Base-by-base conservation (phyloP, 176 grass and related monocot species). In the Rhynchospora breviuscula region DNA sequence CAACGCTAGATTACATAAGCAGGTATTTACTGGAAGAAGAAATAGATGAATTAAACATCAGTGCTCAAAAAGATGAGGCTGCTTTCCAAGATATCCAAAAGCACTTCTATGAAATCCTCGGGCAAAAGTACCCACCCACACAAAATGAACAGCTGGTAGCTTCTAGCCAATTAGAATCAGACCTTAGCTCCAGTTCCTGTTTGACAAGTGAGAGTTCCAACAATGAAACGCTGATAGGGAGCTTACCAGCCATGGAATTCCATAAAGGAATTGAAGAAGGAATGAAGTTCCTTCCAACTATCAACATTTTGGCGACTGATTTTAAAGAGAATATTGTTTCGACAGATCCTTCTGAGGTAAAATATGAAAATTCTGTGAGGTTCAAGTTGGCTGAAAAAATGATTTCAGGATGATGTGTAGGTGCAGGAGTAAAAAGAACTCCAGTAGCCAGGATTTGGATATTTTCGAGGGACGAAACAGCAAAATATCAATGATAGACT, bases 21-120 rank as follows among this genome's bases (percentile, higher is more conserved):
- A 49, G 80, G 53, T 74, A 85, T 48, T 84, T 94, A 18, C 80
- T 92, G 88, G 71, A 94, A 57, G 91, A 91, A 63, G 93, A 94
- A 45, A 90, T 21, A 17, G 71, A 94, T 80, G 90, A 87, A 72
- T 48, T 49, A 10, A 90, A 53, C 64, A 54, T 90, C 18, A 85
- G 49, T 21, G 53, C 46, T 23, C 7, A 79, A 53, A 58, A 94
- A 67, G 83, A 80, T 35, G 83, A 86, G 8, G 67, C 62, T 69
- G 85, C 82, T 29, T 80, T 94, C 81, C 84, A 46, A 66, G 84
- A 86, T 59, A 84, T 90, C 7, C 89, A 87, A 78, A 89, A 94
- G 29, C 92, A 89, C 13, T 91, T 94, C 76, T 91, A 85, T 48
- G 79, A 86, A 40, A 80, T 94, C 19, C 86, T 91, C 51, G 92